These are phyloP conservation scores for Hordeum pubiflorum DNA, from an alignment of 202 grass and related monocot genomes.

Conservation along the genomic window DNA sequence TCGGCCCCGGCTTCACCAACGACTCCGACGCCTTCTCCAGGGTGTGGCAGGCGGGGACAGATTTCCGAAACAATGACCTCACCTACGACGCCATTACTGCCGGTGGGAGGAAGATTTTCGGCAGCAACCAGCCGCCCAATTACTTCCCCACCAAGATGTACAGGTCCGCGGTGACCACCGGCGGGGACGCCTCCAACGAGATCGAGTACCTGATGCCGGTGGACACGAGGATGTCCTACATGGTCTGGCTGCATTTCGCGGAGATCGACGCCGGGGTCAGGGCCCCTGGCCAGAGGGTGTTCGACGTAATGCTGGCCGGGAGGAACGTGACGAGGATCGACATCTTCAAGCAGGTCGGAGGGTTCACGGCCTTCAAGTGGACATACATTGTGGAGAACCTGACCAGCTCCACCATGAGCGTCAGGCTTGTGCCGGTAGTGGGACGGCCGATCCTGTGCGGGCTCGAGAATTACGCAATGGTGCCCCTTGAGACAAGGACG, in stretches of 20 bases:
- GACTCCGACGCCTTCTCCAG: constrained; percentile 70
- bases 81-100: constrained; percentile 62
- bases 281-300: constrained; percentile 60
- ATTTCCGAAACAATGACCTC: constrained; percentile 50
- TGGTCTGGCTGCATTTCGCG: constrained; percentile 96
- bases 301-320: constrained; percentile 68
- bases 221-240: constrained; percentile 79
- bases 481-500: constrained; percentile 69
- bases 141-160: constrained; percentile 94
- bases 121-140: constrained; percentile 86
- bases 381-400: constrained; percentile 69
- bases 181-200: constrained; percentile 38
- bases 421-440: constrained; percentile 63
- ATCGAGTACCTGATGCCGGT: constrained; percentile 86
- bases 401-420: constrained; percentile 44
- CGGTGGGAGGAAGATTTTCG: constrained; percentile 57
- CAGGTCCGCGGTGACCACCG: constrained; percentile 72
- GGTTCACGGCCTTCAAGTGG: constrained; percentile 89
- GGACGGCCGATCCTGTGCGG: constrained; percentile 84
- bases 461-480: constrained; percentile 91
- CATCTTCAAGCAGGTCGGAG: constrained; percentile 85
- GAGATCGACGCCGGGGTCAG: constrained; percentile 69
- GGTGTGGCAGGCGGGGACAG: constrained; percentile 78
- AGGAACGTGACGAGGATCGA: constrained; percentile 70
- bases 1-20: constrained; percentile 83